These are phyloP conservation scores for Kwoniella newhampshirensis DNA, from an alignment of 768 basidiomycete species.

Conservation along the genomic window DNA sequence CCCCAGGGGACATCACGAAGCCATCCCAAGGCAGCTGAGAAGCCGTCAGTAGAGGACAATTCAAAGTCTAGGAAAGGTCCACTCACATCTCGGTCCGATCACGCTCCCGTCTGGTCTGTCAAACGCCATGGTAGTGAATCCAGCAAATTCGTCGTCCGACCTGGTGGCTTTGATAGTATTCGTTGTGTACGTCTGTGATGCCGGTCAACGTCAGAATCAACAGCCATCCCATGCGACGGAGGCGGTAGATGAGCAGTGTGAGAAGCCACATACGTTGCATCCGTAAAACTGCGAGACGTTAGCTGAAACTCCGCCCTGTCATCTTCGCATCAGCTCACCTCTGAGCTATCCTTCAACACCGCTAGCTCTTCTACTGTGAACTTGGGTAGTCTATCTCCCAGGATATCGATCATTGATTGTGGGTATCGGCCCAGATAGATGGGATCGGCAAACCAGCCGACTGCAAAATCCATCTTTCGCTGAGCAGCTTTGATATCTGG, in stretches of 20 bases:
- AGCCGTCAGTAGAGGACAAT: not conserved
- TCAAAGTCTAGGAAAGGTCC: not conserved
- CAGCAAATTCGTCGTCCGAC: conserved; percentile 31
- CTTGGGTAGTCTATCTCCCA: conserved; percentile 45
- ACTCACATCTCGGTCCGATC: conserved; percentile 38
- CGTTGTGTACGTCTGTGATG: conserved; percentile 42
- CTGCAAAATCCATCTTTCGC: conserved; percentile 69
- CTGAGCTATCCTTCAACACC: conserved; percentile 48
- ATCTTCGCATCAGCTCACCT: conserved; percentile 29
- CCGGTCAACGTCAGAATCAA: too few relatives aligned
- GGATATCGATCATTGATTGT: conserved; percentile 39
- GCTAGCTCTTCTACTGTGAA: conserved; percentile 45
- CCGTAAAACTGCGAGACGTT: conserved; percentile 32
- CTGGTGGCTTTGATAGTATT: conserved; percentile 39
- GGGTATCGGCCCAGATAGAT: conserved; percentile 74
- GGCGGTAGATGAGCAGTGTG: too few relatives aligned
- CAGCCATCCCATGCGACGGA: not conserved
- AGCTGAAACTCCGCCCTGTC: conserved; percentile 1
- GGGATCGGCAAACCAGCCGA: conserved; percentile 64
- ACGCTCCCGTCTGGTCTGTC: conserved; percentile 32
- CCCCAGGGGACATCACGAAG: conserved; percentile 47
- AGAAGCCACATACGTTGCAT: conserved; percentile 22
- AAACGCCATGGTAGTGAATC: conserved; percentile 28
- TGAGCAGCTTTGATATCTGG: conserved; percentile 69
- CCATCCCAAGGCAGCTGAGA: conserved; percentile 31